Evolutionary conservation across 1,284 basidiomycete species (phyloP).

Genomic region (Puccinia coronata): DNA sequence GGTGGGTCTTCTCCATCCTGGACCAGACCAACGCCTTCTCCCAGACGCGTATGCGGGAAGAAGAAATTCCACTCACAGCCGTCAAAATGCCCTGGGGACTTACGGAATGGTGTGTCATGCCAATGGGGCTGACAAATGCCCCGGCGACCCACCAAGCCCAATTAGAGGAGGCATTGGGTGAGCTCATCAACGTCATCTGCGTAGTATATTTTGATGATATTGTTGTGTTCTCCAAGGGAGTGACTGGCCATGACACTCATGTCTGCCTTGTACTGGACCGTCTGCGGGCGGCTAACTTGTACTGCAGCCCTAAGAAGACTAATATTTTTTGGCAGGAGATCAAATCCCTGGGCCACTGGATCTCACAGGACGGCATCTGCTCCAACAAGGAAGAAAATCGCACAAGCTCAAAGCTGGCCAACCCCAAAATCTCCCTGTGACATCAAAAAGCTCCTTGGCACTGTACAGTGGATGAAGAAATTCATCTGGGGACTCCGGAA

Average conservation of each 20-base stretch:
- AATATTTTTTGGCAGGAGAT: neutral
- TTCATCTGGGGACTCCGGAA: too few relatives aligned
- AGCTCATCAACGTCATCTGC: too few relatives aligned
- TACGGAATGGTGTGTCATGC: too few relatives aligned
- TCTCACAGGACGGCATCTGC: neutral
- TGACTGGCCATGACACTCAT: neutral
- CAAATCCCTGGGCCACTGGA: constrained; percentile 26
- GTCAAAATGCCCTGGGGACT: constrained; percentile 60
- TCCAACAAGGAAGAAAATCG: too few relatives aligned
- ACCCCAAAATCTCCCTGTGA: neutral
- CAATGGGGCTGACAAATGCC: constrained; percentile 60
- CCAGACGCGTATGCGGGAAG: constrained; percentile 60
- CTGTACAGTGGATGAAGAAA: too few relatives aligned
- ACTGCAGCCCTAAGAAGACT: constrained; percentile 18
- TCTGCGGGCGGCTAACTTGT: neutral
- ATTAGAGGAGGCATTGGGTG: constrained; percentile 50
- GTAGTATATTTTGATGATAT: constrained; percentile 16
- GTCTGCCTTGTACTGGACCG: neutral
- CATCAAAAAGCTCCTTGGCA: constrained; percentile 14
- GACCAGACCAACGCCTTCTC: constrained; percentile 63
- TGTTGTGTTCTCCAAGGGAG: neutral
- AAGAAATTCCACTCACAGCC: constrained; percentile 60
- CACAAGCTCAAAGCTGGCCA: neutral
- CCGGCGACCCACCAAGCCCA: constrained; percentile 58
- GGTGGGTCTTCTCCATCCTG: constrained; percentile 58